phyloP scores from a whole-genome alignment of 148 eudicot species.

The Agrostemma githago region DNA sequence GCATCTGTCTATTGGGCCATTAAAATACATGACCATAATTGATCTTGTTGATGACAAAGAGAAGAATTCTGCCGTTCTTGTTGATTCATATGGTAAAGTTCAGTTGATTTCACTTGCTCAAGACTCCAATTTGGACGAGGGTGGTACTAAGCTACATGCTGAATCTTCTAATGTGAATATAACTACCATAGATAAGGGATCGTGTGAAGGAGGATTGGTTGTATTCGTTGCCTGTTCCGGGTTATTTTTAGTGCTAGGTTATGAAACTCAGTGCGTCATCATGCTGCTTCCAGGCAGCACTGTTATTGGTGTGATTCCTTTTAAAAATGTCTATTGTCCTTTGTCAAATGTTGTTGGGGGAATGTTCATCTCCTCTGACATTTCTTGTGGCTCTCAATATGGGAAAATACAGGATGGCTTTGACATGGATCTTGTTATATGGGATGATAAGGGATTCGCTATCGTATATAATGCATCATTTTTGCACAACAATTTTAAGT shows the following conservation, averaged over 20 bases:
- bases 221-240: constrained; percentile 52
- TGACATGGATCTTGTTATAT: constrained; percentile 47
- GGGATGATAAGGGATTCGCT: constrained; percentile 70
- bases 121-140: constrained; percentile 47
- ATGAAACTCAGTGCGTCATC: constrained; percentile 56
- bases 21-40: constrained; percentile 65
- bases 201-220: constrained; percentile 44
- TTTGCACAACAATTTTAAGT: constrained; percentile 44
- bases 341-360: constrained; percentile 53
- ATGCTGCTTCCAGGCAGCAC: constrained; percentile 38
- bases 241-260: constrained; percentile 56
- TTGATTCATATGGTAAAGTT: constrained; percentile 65
- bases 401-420: constrained; percentile 26
- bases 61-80: constrained; percentile 47
- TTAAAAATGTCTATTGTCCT: constrained; percentile 29
- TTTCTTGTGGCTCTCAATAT: constrained; percentile 20
- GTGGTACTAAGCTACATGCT: constrained; percentile 28
- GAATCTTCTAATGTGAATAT: constrained; percentile 30
- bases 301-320: constrained; percentile 59
- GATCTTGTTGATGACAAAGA: constrained; percentile 43
- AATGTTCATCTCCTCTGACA: constrained; percentile 48
- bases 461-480: constrained; percentile 52
- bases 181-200: constrained; percentile 27
- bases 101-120: constrained; percentile 51
- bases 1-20: constrained; percentile 60